A percentile compares a stretch with the other conserved stretches of the same genome.
These are phyloP conservation scores for Sporothrix sp. DNA, from an alignment of 2,329 filamentous ascomycete species.

Conservation along the genomic window DNA sequence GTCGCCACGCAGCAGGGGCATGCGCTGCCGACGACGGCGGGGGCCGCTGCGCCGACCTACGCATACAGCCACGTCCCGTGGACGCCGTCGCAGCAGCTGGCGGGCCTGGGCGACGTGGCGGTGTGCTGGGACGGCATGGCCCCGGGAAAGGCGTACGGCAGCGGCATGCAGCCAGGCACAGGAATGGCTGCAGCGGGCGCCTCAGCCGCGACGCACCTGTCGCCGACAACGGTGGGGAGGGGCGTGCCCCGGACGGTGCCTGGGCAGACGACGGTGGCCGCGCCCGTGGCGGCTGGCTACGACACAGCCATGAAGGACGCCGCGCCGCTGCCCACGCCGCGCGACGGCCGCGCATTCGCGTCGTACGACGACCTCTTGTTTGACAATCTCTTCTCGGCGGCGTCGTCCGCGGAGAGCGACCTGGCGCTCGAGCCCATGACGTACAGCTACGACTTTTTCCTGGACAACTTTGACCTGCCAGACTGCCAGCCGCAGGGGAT, in stretches of 20 bases:
- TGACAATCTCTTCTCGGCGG: background rate
- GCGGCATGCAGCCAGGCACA: background rate
- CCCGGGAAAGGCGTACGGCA: background rate
- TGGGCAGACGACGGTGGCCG: background rate
- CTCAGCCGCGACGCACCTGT: background rate
- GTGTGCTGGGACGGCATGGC: background rate
- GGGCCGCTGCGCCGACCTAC: background rate
- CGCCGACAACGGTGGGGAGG: background rate
- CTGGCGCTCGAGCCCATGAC: background rate
- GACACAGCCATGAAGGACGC: background rate
- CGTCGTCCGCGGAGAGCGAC: background rate
- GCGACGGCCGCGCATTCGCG: background rate
- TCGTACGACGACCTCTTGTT: background rate
- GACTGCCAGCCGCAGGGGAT: background rate
- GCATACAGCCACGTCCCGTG: background rate
- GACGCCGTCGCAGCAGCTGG: background rate
- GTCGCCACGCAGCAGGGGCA: background rate
- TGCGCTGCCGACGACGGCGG: background rate
- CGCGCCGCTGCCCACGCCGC: background rate
- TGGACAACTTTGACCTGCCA: background rate
- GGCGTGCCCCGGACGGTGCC: background rate
- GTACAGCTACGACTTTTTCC: slow-evolving; percentile 1
- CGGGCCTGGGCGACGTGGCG: background rate
- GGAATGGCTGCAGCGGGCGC: too few relatives aligned
- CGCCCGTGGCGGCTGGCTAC: background rate